These are phyloP conservation scores for Maudiozyma humilis DNA, from an alignment of 1,139 yeast species.

Conservation along the genomic window DNA sequence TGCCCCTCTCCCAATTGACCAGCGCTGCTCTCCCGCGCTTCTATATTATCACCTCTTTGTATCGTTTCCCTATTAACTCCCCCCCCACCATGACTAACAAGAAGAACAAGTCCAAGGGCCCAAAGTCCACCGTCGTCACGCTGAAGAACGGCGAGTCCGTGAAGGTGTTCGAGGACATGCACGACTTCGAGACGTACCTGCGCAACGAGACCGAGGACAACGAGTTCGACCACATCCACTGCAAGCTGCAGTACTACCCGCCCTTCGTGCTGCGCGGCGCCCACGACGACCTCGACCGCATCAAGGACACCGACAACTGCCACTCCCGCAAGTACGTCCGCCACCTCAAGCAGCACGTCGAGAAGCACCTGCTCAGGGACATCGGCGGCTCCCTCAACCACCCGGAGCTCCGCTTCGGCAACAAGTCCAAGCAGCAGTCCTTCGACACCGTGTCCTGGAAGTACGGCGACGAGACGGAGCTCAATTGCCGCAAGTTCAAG, in stretches of 20 bases:
- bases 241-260: conserved; percentile 58
- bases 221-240: conserved; percentile 61
- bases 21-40: too few species aligned
- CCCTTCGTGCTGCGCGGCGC: conserved; percentile 63
- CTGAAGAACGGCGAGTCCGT: conserved; percentile 28
- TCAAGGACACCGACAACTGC: conserved; percentile 65
- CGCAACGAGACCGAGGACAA: conserved; percentile 72
- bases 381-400: conserved; percentile 53
- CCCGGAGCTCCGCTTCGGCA: conserved; percentile 43
- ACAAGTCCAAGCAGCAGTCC: conserved; percentile 44
- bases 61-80: too few species aligned
- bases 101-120: conserved; percentile 27
- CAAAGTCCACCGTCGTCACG: conserved; percentile 23
- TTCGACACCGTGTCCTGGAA: conserved; percentile 44
- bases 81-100: conserved; percentile 22
- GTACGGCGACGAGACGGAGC: conserved; percentile 43
- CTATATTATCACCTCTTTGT: too few species aligned
- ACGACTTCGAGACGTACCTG: conserved; percentile 53
- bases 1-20: too few species aligned
- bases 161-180: conserved; percentile 51
- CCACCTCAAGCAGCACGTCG: conserved; percentile 66
- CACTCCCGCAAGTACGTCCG: conserved; percentile 65
- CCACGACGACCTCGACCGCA: conserved; percentile 62
- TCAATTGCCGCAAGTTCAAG: conserved; percentile 43
- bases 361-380: conserved; percentile 61